Evolutionary conservation across 768 basidiomycete species (phyloP), one percentile per base, ranked within the genome.

Genomic region (Agaricus subrufescens): DNA sequence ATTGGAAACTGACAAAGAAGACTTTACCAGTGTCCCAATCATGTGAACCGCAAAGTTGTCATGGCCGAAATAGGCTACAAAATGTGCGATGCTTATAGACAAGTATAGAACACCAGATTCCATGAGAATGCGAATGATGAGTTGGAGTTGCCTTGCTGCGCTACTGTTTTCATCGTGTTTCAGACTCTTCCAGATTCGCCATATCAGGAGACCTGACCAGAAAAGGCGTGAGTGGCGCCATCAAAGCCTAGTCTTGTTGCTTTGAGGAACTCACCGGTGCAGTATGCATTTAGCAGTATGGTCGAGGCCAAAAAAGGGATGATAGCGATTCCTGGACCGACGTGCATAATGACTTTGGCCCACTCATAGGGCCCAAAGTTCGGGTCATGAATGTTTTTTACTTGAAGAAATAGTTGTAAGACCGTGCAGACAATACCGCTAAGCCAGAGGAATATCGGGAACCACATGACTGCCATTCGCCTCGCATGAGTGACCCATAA

Each of bases 261-360:
- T 9, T 46, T 12, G 12, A 10, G 8, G 14, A 26, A 38, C 30
- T 23, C 23, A 59, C 58, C 26, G 6, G 58, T 60, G 9, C 42
- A 50, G 34, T 60, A 60, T 25, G 43, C 37, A 12, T 60, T 60
- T n/a, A 60, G 11, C 4, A 50, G 31, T 15, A 51, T 52, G 14
- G 56, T 60, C 25, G 50, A 57, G 1, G 29, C 59, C 59, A 50
- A 57, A 47, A 57, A 60, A 11, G 54, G 54, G 4, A 37, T 57
- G 26, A 47, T 34, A 38, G 50, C 49, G 31, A 56, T 53, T n/a
- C 57, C 51, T 14, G 57, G 57, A 2, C 55, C 50, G 23, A 60
- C n/a, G 12, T 43, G 15, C 57, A 58, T 58, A 19, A 47, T 53
- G 3, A 58, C 52, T 1, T 29, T 30, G 25, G 34, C 45, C 59